Base-by-base conservation (phyloP, 2,329 filamentous ascomycete species). In the Diaporthe sp. region DNA sequence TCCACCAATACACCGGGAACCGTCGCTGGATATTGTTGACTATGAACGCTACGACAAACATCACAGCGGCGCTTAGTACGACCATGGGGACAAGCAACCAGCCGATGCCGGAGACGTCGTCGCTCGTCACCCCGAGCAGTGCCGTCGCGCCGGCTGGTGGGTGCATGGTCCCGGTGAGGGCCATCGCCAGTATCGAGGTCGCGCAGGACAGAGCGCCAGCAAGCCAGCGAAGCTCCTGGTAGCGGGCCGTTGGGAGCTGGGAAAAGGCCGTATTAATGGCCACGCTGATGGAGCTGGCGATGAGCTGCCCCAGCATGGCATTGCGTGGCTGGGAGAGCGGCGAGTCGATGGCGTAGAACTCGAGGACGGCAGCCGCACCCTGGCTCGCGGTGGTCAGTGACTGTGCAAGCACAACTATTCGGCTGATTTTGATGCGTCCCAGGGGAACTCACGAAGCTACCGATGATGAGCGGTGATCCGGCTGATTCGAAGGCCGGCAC, bases 121-220 rank as follows among this genome's bases (percentile, higher is more conserved):
- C 84, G 75, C 92, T 90, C 1, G 91, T 87, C 0, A 93, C 92
- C 0, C 93, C 92, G 37, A 95, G 84, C 1, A 96, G 83, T 0
- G 93, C 93, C 0, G 93, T 95, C 12, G 94, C 93, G 6, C 94
- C 94, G 0, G 93, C 94, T 0, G 94, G 94, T 0, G 94, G 94
- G 78, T 95, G 93, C 0, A 94, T 87, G 0, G 93, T 95, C 71
- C 92, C 92, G 2, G 93, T 95, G 31, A 94, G 79, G 0, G 88
- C 88, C 94, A 95, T 95, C 74, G 91, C 75, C 1, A 88, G 85
- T 0, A 90, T 93, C 0, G 93, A 88, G 3, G 88, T 81, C 0
- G 91, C 93, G 78, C 93, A 94, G 1, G 92, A 86, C 0, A 95
- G 83, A 15, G 93, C 89, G 15, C 91, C 93, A 1, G 88, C 92